Conservation (phyloP, 1,284 basidiomycete species). For the Austroboletus novae-zelandiae region DNA sequence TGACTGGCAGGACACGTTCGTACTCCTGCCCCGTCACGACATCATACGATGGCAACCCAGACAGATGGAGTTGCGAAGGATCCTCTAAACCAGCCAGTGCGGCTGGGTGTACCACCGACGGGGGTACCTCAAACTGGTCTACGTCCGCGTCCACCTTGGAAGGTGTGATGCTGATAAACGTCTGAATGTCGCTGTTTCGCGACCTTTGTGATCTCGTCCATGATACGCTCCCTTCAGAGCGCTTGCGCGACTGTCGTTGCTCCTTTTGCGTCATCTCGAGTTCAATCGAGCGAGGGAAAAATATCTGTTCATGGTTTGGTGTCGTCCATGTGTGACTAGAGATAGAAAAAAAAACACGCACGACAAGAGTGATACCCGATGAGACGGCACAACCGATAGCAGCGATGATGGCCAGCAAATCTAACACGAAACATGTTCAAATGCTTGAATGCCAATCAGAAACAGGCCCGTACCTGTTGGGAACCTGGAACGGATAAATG, state of each 20-base stretch:
- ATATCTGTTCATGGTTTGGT: conserved; percentile 48
- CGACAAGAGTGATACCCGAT: conserved; percentile 70
- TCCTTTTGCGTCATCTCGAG: conserved; percentile 55
- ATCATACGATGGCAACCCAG: conserved; percentile 15
- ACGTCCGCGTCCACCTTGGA: conserved; percentile 5
- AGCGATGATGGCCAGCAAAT: conserved; percentile 57
- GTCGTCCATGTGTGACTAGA: not conserved
- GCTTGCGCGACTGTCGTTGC: conserved; percentile 34
- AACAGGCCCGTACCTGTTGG: conserved; percentile 21
- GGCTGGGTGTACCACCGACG: not conserved
- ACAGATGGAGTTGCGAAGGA: not conserved
- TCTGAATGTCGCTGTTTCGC: not conserved
- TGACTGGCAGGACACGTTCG: not conserved
- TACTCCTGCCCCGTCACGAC: not conserved
- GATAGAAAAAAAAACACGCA: conserved; percentile 34
- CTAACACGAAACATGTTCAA: conserved; percentile 28
- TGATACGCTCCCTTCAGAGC: not conserved
- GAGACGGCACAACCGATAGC: conserved; percentile 63
- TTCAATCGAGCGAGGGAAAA: conserved; percentile 73
- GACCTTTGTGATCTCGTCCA: not conserved
- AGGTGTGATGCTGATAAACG: conserved; percentile 8
- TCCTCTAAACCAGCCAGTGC: not conserved
- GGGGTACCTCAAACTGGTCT: not conserved
- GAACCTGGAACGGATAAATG: conserved; percentile 25
- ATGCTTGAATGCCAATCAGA: not conserved